phyloP scores from a whole-genome alignment of 2,329 filamentous ascomycete species.

The Epichloe baconii region DNA sequence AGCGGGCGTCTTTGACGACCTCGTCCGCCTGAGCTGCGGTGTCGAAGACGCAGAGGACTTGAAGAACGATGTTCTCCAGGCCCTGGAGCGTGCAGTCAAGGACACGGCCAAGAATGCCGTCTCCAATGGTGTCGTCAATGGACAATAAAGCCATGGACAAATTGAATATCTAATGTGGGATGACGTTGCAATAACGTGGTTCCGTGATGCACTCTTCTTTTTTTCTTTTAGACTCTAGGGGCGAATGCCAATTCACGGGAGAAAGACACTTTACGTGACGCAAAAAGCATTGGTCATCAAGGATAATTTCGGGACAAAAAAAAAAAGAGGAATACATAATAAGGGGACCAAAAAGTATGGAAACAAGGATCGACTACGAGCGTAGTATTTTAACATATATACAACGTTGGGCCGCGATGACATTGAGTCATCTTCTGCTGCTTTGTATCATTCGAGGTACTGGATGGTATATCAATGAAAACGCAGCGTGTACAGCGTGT shows the following conservation, averaged over 20 bases:
- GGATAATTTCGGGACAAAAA: not conserved
- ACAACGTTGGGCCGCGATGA: not conserved
- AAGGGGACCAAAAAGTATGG: not conserved
- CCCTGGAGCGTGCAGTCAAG: slow-evolving; percentile 60
- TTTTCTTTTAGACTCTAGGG: not conserved
- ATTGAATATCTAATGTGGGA: too few species aligned
- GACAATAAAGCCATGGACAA: slow-evolving; percentile 6
- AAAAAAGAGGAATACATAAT: not conserved
- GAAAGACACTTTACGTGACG: not conserved
- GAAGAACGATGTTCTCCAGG: slow-evolving; percentile 67
- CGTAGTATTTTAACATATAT: not conserved
- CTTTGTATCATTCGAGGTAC: not conserved
- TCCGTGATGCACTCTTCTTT: not conserved
- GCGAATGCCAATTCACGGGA: not conserved
- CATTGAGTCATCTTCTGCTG: not conserved
- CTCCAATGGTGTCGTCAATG: slow-evolving; percentile 18
- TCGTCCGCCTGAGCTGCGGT: slow-evolving; percentile 86
- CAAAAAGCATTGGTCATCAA: not conserved
- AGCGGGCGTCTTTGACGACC: slow-evolving; percentile 87
- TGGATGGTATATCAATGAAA: not conserved
- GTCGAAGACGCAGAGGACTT: slow-evolving; percentile 85
- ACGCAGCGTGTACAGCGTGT: too few species aligned
- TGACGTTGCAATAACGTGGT: not conserved
- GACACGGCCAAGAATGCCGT: slow-evolving; percentile 14
- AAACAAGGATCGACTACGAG: not conserved